These are phyloP conservation scores for Streptanthus diversifolius DNA, from an alignment of 345 rosid genomes.

Conservation along the genomic window DNA sequence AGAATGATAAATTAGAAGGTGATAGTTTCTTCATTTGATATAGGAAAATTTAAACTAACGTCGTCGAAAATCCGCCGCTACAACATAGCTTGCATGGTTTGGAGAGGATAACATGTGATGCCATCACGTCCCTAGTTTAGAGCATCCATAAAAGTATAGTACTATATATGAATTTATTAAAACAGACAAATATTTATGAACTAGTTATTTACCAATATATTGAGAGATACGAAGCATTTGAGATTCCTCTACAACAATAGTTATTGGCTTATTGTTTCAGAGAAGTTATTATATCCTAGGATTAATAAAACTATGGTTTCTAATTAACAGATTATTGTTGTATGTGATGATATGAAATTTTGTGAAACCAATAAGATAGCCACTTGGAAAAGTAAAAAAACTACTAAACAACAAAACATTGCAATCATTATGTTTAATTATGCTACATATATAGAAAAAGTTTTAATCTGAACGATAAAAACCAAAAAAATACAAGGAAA, in stretches of 20 bases:
- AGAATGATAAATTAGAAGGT: background rate
- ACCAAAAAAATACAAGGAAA: background rate
- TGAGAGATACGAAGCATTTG: background rate
- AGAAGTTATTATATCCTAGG: background rate
- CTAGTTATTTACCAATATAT: background rate
- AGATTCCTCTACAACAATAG: background rate
- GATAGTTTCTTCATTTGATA: too few species aligned
- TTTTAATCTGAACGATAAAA: background rate
- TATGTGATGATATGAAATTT: background rate
- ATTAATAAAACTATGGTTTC: background rate
- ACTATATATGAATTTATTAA: too few species aligned
- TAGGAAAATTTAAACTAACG: too few species aligned
- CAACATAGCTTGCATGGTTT: background rate
- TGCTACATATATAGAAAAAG: background rate
- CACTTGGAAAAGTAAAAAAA: background rate
- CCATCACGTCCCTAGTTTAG: background rate
- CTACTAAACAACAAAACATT: background rate
- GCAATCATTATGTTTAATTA: constrained; percentile 6
- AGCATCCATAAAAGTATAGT: background rate
- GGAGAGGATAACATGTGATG: background rate
- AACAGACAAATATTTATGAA: background rate
- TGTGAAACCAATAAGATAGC: constrained; percentile 1
- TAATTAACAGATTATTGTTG: background rate
- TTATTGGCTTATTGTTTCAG: background rate
- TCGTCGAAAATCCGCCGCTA: background rate